Percentiles rank a stretch among this genome's conserved stretches.
Conservation (phyloP, 2,329 filamentous ascomycete species). For the Epichloe sylvatica region DNA sequence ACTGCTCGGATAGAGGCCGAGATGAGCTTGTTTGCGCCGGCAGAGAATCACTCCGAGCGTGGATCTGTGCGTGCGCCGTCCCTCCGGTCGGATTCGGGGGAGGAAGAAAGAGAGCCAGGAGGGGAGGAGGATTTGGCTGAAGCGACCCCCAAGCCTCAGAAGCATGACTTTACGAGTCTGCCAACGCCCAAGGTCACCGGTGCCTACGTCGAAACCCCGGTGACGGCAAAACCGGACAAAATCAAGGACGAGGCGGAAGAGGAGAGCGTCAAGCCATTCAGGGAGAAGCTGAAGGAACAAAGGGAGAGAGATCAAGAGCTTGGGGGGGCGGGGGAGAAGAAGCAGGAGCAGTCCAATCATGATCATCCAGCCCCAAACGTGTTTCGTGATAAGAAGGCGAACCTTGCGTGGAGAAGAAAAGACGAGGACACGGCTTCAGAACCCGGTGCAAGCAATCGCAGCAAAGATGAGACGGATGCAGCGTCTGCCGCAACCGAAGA, state of each 20-base stretch:
- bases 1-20: constrained; percentile 43
- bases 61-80: constrained; percentile 40
- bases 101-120: constrained; percentile 11
- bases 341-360: neutral
- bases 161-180: constrained; percentile 31
- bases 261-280: constrained; percentile 1
- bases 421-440: constrained; percentile 20
- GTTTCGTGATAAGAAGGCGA: constrained; percentile 14
- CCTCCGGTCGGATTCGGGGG: constrained; percentile 19
- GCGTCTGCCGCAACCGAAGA: constrained; percentile 11
- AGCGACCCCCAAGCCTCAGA: constrained; percentile 34
- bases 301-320: constrained; percentile 3
- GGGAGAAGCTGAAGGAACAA: constrained; percentile 9
- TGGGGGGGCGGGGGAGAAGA: neutral
- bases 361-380: constrained; percentile 6
- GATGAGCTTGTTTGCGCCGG: constrained; percentile 40
- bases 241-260: constrained; percentile 5
- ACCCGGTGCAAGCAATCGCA: constrained; percentile 16
- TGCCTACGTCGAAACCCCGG: constrained; percentile 44
- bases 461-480: constrained; percentile 9
- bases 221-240: constrained; percentile 28
- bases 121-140: constrained; percentile 19
- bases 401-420: constrained; percentile 11
- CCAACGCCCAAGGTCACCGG: constrained; percentile 41
- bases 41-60: constrained; percentile 41